Evolutionary conservation across 2,329 filamentous ascomycete genomes (phyloP), one percentile per base, ranked within the genome.

Genomic region (Neonectria faginata): DNA sequence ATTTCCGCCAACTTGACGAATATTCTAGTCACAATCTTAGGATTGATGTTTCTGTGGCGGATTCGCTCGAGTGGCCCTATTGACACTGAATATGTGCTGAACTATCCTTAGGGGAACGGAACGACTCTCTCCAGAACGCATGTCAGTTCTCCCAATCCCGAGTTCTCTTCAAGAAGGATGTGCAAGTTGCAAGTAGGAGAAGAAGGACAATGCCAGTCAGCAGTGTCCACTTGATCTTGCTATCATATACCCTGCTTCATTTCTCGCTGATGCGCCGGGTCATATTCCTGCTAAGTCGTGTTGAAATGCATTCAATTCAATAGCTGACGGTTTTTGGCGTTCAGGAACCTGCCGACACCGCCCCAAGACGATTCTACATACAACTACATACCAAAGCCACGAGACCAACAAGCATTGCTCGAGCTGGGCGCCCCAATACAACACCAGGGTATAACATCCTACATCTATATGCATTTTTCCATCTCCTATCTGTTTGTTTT

Each of bases 401-500:
- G 42, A 55, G 33, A 57, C 14, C 42, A 25, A 59, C 27, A 14
- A 42, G n/a, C 42, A 33, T 47, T 47, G 53, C 47, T 53, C 11
- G 27, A 57, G 25, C 39, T 25, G 16, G 5, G 36, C 20, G 16
- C 27, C 36, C 20, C 20, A 53, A 47, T 18, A 59, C 42, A 42
- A 33, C n/a, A 18, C 41, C 22, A 25, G 51, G 60, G 60, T 63
- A 55, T 44, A 44, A 53, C 12, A 29, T 25, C 29, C 14, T 39
- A 10, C 48, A 14, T 10, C 9, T 18, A 11, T 2, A 33, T 33
- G 27, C 48, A 33, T 51, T 54, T 50, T 54, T 42, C 25, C 36
- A n/a, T 4, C 10, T 5, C 10, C n/a, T 18, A 16, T 14, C 4
- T 16, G 10, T 33, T 31, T 27, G 29, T 9, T 9, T 29, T 9